Conservation (phyloP, 2,329 filamentous ascomycete genomes). For the Biscogniauxia sp. region DNA sequence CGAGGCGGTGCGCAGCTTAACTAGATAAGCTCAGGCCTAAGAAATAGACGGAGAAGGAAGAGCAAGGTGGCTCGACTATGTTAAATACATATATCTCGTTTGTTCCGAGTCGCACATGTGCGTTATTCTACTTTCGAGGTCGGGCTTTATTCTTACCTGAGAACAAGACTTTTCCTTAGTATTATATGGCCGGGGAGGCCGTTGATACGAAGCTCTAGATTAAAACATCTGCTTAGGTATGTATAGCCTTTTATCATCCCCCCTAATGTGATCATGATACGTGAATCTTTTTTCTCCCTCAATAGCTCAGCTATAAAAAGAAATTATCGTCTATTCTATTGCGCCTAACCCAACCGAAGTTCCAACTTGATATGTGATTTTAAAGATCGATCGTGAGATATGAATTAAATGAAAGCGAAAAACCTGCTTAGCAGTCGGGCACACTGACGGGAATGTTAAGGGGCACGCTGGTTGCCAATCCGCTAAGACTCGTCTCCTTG, state of each 20-base stretch:
- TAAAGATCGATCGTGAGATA: background rate
- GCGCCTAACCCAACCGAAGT: background rate
- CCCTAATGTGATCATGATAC: too few species aligned
- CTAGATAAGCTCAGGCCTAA: background rate
- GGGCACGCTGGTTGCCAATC: slow-evolving; percentile 49
- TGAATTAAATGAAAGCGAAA: background rate
- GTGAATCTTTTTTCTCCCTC: too few species aligned
- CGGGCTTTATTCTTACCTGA: background rate
- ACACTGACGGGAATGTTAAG: slow-evolving; percentile 51
- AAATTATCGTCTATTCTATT: background rate
- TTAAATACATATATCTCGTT: background rate
- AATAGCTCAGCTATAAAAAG: too few species aligned
- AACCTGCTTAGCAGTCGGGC: slow-evolving; percentile 43
- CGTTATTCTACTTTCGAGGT: background rate
- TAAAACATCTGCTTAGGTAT: background rate
- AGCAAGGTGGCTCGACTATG: background rate
- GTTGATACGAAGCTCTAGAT: background rate
- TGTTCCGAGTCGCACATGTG: background rate
- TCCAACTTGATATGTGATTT: background rate
- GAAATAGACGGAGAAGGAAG: background rate
- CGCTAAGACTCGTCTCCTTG: slow-evolving; percentile 51
- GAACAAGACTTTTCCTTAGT: background rate
- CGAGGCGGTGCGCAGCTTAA: background rate
- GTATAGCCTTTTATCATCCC: background rate
- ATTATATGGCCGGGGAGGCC: background rate